Base-by-base conservation (phyloP, 768 basidiomycete genomes). In the Rhizopogon sp. region DNA sequence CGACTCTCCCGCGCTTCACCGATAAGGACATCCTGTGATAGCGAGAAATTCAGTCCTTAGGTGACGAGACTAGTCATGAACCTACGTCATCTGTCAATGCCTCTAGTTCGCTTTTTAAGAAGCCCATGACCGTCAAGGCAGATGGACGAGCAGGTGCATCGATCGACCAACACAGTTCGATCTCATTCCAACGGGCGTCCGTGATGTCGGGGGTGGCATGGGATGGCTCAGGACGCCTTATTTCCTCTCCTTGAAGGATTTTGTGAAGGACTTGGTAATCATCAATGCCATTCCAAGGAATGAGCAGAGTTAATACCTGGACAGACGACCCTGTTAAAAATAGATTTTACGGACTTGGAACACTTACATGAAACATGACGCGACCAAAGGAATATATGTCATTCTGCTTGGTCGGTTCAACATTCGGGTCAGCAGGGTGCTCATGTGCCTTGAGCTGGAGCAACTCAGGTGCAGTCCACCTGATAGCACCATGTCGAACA, bases 351-450 rank as follows among this genome's bases (percentile, higher is more conserved):
- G 22, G 20, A 16, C 40, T 20, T 13, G 8, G 14, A 13, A 42
- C 3, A 20, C 39, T 14, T 42, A 53, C 56, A 37, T 55, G 43
- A 20, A 47, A 49, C 28, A 63, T 63, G 17, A 71, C 58, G 52
- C 67, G 68, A 6, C 66, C 71, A 55, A 69, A 66, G 1, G 71
- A 71, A 55, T 71, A 79, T 16, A 78, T 70, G 62, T 79, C 78
- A 43, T 68, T 74, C 29, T 61, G 61, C 1, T n/a, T 39, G 9
- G 45, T 47, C 9, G 20, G 22, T 17, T 53, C 49, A 4, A 65
- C 65, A 6, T 25, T 25, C 25, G 25, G 4, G 25, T n/a, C 6
- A 2, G 6, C 4, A 25, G 17, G 3, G n/a, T 25, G 20, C 8
- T 57, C 44, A 14, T 68, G 65, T n/a, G 62, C 31, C 8, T n/a